Conservation (phyloP, 305 asterid genomes). For the Andrographis paniculata region DNA sequence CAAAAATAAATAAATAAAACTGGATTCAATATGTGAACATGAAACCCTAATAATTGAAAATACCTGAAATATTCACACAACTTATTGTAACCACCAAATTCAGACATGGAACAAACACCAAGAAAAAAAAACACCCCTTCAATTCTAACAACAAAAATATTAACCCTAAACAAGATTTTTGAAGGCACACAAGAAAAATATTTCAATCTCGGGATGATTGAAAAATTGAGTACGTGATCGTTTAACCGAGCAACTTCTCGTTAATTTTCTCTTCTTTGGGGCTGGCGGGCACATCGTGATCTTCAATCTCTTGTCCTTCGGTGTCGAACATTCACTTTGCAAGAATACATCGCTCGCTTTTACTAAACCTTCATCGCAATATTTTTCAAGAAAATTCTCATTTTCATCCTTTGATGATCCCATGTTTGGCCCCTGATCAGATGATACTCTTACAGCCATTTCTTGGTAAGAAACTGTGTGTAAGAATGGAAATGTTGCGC, state of each 20-base stretch:
- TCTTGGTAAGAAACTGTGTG: conserved; percentile 1
- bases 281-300: conserved; percentile 40
- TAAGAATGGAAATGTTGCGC: background rate
- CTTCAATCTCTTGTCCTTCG: conserved; percentile 34
- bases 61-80: too few species aligned
- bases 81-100: too few species aligned
- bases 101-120: too few species aligned
- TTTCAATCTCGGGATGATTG: conserved; percentile 37
- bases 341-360: conserved; percentile 3
- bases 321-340: conserved; percentile 29
- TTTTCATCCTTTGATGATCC: conserved; percentile 1
- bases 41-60: too few species aligned
- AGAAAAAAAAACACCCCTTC: too few species aligned
- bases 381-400: conserved; percentile 9
- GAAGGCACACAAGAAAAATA: conserved; percentile 31
- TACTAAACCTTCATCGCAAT: conserved; percentile 9
- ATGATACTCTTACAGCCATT: conserved; percentile 1
- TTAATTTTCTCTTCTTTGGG: conserved; percentile 34
- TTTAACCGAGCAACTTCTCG: conserved; percentile 15
- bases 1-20: too few species aligned
- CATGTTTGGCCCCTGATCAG: conserved; percentile 5
- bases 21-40: too few species aligned
- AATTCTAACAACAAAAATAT: too few species aligned
- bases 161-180: conserved; percentile 6
- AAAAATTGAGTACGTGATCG: conserved; percentile 19